Conservation (phyloP, 1,284 basidiomycete species). For the Puccinia brachypodii region DNA sequence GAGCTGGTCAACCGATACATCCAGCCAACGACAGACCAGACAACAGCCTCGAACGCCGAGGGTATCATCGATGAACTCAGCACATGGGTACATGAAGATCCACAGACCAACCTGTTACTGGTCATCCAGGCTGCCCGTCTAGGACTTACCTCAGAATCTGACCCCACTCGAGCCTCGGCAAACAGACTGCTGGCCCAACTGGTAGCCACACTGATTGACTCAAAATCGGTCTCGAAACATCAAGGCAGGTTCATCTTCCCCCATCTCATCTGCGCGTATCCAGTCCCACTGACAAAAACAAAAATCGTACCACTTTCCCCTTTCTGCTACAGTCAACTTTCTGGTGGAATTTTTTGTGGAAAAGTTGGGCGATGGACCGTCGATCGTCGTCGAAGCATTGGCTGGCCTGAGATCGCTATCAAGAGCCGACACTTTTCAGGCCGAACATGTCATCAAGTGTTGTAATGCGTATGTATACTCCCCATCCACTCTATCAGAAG, state of each 20-base stretch:
- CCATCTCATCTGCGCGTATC: not conserved
- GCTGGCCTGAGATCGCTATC: slow-evolving; percentile 17
- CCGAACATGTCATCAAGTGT: slow-evolving; percentile 6
- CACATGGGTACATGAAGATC: not conserved
- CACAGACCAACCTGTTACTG: not conserved
- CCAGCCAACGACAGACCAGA: not conserved
- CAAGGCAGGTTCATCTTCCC: not conserved
- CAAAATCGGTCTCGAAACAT: not conserved
- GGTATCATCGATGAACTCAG: not conserved
- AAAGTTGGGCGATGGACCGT: slow-evolving; percentile 35
- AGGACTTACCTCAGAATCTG: slow-evolving; percentile 7
- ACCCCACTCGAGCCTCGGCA: not conserved
- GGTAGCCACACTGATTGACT: not conserved
- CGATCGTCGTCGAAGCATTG: slow-evolving; percentile 34
- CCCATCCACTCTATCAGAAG: not conserved
- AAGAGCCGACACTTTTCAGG: slow-evolving; percentile 5
- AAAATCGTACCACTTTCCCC: not conserved
- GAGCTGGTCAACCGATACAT: slow-evolving; percentile 8
- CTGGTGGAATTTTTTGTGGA: slow-evolving; percentile 36
- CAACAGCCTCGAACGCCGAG: not conserved
- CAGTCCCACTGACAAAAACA: not conserved
- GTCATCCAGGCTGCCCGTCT: not conserved
- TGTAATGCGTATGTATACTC: slow-evolving; percentile 27
- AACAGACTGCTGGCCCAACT: slow-evolving; percentile 12
- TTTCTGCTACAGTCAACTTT: slow-evolving; percentile 22